Base-by-base conservation (phyloP, 306 rosid species). In the Rosa lucieae region DNA sequence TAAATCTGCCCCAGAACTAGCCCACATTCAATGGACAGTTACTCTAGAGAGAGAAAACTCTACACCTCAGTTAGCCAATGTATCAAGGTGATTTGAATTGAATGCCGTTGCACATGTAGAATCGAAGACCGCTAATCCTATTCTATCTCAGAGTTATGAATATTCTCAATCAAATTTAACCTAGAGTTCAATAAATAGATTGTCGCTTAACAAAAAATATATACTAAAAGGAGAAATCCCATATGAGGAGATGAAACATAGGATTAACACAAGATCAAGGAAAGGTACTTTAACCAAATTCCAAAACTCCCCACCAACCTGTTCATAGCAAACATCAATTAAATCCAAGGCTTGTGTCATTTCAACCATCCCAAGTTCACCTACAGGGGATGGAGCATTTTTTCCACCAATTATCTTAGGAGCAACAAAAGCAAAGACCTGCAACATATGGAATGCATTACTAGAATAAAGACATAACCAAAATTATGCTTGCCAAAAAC, bases 351-450 rank as follows among this genome's bases (percentile, higher is more conserved):
- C 98, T 81, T 93, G 99, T 75, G 99, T 80, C 98, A 93, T 95
- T 90, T 95, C 98, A 82, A 95, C 97, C 99, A 95, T 95, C 85
- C 98, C 99, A 35, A 95, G 98, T 81, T 95, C 98, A 77, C 97
- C 94, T 66, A 95, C 99, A 49, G 99, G 99, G 72, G 98, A 83
- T 37, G 99, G 98, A 5, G 98, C 98, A 81, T 85, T 75, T 86
- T 83, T 89, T 48, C 98, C 99, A 23, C 98, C 98, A 78, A 95
- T 95, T 77, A 95, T 95, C 84, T 95, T 95, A 53, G 99, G 99
- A 74, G 99, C 98, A 85, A 95, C 88, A 85, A 93, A 90, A 70
- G 99, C 98, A 83, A 46, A 89, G 77, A 95, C 99, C 98, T 95
- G 92, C 79, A 73, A 53, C 62, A 53, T 4, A 43, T 48, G 70